phyloP scores from a whole-genome alignment of 2,329 filamentous ascomycete species.

The Cercospora brassicicola region DNA sequence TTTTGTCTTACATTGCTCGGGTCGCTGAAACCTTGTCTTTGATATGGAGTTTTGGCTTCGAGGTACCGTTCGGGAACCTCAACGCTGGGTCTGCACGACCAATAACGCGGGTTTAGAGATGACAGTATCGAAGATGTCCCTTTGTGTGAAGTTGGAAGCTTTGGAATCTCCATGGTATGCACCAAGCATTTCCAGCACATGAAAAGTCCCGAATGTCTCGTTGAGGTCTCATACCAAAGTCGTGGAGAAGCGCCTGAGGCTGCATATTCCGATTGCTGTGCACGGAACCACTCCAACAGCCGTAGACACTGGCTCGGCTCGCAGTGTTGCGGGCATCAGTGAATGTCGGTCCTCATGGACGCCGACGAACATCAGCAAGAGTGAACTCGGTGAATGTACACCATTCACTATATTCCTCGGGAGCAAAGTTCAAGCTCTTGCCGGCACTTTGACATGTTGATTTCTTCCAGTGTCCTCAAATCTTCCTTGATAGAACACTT shows the following conservation, averaged over 20 bases:
- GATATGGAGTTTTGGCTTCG: background rate
- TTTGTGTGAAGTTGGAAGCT: background rate
- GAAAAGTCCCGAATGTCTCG: background rate
- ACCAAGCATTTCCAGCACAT: background rate
- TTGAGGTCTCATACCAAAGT: background rate
- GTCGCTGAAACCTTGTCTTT: background rate
- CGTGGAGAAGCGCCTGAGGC: background rate
- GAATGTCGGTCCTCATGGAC: background rate
- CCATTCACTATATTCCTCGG: background rate
- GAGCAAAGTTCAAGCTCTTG: background rate
- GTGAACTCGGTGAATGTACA: background rate
- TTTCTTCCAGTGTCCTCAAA: background rate
- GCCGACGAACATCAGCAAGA: background rate
- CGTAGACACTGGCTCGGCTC: background rate
- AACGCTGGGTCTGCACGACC: background rate
- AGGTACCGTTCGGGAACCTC: background rate
- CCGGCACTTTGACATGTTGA: background rate
- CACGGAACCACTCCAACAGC: background rate
- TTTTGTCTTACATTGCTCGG: background rate
- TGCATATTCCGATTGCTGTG: background rate
- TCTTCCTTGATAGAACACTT: background rate
- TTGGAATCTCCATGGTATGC: background rate
- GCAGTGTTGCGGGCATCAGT: background rate
- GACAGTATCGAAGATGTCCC: background rate
- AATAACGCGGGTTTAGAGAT: background rate